phyloP scores from a whole-genome alignment of 2,329 filamentous ascomycete genomes.

The Epichloe scottii region DNA sequence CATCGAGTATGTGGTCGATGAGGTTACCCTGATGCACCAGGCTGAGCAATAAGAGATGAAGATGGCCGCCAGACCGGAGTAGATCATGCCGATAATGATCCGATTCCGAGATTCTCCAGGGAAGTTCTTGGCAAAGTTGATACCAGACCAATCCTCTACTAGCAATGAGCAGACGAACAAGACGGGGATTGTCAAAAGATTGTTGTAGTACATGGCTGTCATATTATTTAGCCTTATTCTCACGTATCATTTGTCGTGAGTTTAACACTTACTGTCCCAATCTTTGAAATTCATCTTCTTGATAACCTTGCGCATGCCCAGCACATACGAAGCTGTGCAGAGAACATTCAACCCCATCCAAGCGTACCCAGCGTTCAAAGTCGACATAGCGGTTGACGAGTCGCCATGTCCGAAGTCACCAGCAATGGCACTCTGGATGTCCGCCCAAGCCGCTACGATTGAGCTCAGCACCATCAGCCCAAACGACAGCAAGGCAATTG shows the following conservation, averaged over 20 bases:
- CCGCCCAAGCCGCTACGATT: slow-evolving; percentile 90
- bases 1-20: slow-evolving; percentile 97
- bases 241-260: not conserved
- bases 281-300: slow-evolving; percentile 99
- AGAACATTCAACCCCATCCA: slow-evolving; percentile 98
- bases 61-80: slow-evolving; percentile 84
- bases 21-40: slow-evolving; percentile 96
- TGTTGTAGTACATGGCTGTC: slow-evolving; percentile 99
- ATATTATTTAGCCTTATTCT: slow-evolving; percentile 17
- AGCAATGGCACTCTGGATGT: slow-evolving; percentile 75
- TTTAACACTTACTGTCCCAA: slow-evolving; percentile 76
- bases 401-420: slow-evolving; percentile 45
- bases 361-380: slow-evolving; percentile 84
- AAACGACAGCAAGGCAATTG: slow-evolving; percentile 82
- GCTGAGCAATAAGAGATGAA: slow-evolving; percentile 99
- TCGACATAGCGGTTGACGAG: slow-evolving; percentile 66
- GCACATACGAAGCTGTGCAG: slow-evolving; percentile 78
- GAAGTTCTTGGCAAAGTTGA: slow-evolving; percentile 81
- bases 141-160: slow-evolving; percentile 81
- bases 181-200: slow-evolving; percentile 89
- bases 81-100: slow-evolving; percentile 78
- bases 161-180: slow-evolving; percentile 71
- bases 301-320: slow-evolving; percentile 95
- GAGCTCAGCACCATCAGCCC: slow-evolving; percentile 94
- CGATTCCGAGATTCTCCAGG: slow-evolving; percentile 66